Base-by-base conservation (phyloP, 2,329 filamentous ascomycete genomes). In the Lasiodiplodia sp. region DNA sequence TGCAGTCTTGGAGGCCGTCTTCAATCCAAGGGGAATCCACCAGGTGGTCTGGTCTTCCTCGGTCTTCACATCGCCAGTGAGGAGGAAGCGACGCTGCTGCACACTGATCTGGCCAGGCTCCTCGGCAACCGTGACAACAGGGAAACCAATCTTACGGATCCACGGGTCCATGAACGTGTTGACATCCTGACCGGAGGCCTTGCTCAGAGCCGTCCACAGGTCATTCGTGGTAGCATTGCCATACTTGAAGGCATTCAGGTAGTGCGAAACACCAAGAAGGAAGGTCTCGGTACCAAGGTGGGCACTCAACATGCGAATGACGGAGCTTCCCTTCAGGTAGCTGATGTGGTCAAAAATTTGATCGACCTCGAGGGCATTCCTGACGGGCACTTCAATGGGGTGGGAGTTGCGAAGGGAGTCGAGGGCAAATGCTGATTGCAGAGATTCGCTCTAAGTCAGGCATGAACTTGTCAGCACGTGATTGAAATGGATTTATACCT, bases 301-400 rank as follows among this genome's bases (percentile, higher is more conserved):
- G 75, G 91, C 91, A 73, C 93, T 95, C 74, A 99, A 83, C 96
- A 99, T 99, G 76, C 96, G 92, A 76, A 99, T 96, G 69, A 96
- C 92, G 2, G 95, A 97, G 83, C 93, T 97, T 44, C 96, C 96
- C 84, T 99, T 98, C 71, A 96, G 86, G 78, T 98, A 99, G 81
- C 92, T 96, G 81, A 99, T 98, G 78, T 91, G 88, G 79, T 99
- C 96, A 77, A 99, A 99, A 72, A 98, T 97, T 80, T 99, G 96
- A 80, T 98, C 96, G 72, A 98, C 93, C 74, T 98, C 96, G 12
- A 98, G 87, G 37, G 94, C 96, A 78, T 97, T 94, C 74, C 90
- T 90, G 37, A 99, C 96, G 0, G 94, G 92, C 7, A 99, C 96
- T 80, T 99, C 95, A 73, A 99, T 97, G 10, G 96, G 92, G 80